Base-by-base conservation (phyloP, 169 alveolate genomes). In the Plasmodium cynomolgi region DNA sequence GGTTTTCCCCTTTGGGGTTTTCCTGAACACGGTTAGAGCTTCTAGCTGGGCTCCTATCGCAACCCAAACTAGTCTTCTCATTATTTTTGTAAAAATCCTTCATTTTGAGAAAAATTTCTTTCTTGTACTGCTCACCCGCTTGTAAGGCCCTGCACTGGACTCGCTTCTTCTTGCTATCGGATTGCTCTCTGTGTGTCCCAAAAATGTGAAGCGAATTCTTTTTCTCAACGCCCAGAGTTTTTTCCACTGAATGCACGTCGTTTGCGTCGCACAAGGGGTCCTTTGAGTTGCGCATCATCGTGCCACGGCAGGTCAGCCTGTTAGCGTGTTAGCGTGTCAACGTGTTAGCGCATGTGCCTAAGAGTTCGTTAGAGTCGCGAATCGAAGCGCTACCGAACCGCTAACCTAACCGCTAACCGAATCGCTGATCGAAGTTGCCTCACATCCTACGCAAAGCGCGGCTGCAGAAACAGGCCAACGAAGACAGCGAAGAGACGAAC, bases 61-160 rank as follows among this genome's bases (percentile, higher is more conserved):
- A 26, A 84, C 71, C 23, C 58, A 39, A 11, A 23, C 23, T 82
- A 31, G 29, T 44, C 37, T 56, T 29, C 72, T 86, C 58, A 77
- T 54, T 34, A 77, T 54, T 75, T 79, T 54, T 86, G 71, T 86
- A 86, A 54, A 86, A 86, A 56, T 86, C 81, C 68, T 86, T 86
- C 54, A 86, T 50, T 79, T 86, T 79, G 31, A 3, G 39, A 77
- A 86, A 86, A n/a, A 86, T 75, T 11, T 86, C 44, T 9, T 71
- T 34, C 41, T 54, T 39, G 39, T 86, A 79, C 50, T 47, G 23
- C 9, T 9, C 47, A 20, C 23, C 82, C 29, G 29, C 44, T 2
- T 58, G 54, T 31, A 86, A 13, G 31, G 26, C 74, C 39, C 68
- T 77, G 71, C 81, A 47, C 31, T 86, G 37, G 37, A 34, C 39